A percentile compares a stretch with the other conserved stretches of the same genome.
Conservation (phyloP, 1,284 basidiomycete species). For the Puccinia horiana region DNA sequence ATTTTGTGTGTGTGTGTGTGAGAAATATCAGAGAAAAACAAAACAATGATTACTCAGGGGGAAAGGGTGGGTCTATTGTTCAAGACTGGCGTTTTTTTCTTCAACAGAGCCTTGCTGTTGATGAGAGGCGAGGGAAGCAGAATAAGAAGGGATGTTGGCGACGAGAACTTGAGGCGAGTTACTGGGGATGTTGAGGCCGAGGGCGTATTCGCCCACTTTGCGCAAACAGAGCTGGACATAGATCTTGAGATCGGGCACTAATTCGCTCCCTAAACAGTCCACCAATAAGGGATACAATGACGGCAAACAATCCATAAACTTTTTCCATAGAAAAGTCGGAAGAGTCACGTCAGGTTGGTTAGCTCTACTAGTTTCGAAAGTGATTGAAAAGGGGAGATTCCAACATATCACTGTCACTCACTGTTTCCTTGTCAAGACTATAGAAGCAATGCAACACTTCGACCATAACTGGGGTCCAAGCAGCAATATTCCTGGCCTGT, state of each 20-base stretch:
- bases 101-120: too few relatives aligned
- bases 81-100: too few relatives aligned
- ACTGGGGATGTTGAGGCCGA: not conserved
- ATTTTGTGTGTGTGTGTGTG: too few relatives aligned
- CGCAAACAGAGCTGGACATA: slow-evolving; percentile 40
- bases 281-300: slow-evolving; percentile 38
- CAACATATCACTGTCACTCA: too few relatives aligned
- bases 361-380: too few relatives aligned
- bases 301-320: slow-evolving; percentile 36
- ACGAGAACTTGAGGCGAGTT: not conserved
- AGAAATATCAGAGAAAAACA: too few relatives aligned
- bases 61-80: too few relatives aligned
- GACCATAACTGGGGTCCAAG: slow-evolving; percentile 95
- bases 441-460: slow-evolving; percentile 89
- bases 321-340: not conserved
- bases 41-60: too few relatives aligned
- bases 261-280: slow-evolving; percentile 26
- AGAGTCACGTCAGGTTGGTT: too few relatives aligned
- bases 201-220: slow-evolving; percentile 29
- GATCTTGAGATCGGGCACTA: slow-evolving; percentile 23
- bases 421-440: slow-evolving; percentile 81
- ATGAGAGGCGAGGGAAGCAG: not conserved
- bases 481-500: slow-evolving; percentile 90
- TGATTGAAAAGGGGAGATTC: too few relatives aligned
- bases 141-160: not conserved